Percentiles rank a stretch among this genome's conserved stretches.
phyloP scores from a whole-genome alignment of 2,329 filamentous ascomycete genomes.

The Cylindrodendrum hubeiense region DNA sequence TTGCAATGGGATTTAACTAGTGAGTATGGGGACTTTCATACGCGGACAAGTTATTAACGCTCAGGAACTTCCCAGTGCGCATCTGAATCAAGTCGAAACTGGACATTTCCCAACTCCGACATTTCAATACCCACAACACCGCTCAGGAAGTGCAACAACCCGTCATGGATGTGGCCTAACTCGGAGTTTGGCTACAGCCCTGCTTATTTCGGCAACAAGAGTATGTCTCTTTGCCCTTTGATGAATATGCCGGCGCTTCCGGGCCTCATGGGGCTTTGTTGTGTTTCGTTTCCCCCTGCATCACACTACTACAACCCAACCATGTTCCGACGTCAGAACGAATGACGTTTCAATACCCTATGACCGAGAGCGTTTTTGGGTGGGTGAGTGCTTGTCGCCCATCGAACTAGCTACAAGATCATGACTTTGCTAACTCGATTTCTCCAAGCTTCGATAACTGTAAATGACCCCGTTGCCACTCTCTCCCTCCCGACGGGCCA shows the following conservation, averaged over 20 bases:
- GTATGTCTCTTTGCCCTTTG: background rate
- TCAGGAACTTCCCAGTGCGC: background rate
- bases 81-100: too few species aligned
- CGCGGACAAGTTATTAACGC: background rate
- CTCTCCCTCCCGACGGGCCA: background rate
- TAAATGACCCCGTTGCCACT: background rate
- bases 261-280: background rate
- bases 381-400: background rate
- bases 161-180: too few species aligned
- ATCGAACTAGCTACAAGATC: background rate
- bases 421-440: background rate
- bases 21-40: background rate
- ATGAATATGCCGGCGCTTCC: background rate
- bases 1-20: background rate
- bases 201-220: background rate
- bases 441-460: background rate
- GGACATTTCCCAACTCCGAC: background rate
- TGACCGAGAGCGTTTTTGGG: background rate
- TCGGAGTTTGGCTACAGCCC: background rate
- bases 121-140: background rate
- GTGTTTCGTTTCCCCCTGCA: background rate
- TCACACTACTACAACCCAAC: background rate
- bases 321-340: background rate
- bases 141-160: background rate
- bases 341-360: background rate